Evolutionary conservation across 257 asterid species (phyloP).

Genomic region (Oldenlandia corymbosa): DNA sequence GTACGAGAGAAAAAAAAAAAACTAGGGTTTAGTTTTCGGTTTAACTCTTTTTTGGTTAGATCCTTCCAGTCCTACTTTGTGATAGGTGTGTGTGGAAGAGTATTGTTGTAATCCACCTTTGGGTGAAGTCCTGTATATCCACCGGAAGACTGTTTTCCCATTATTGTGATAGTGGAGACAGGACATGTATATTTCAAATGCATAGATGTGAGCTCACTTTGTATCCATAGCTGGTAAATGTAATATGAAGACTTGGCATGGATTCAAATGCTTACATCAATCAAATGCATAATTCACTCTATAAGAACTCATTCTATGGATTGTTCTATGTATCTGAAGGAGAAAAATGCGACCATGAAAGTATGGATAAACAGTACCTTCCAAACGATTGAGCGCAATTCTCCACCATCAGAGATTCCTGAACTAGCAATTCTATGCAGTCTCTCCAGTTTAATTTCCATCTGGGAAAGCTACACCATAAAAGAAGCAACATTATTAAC

Average conservation of each 20-base stretch:
- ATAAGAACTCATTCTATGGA: no score
- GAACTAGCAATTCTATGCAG: constrained; percentile 21
- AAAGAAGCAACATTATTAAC: no score
- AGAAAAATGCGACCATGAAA: background rate
- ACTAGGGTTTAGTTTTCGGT: no score
- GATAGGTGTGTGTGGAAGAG: no score
- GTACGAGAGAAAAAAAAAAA: no score
- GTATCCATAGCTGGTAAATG: background rate
- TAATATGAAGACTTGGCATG: background rate
- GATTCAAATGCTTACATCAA: background rate
- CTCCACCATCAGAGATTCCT: constrained; percentile 23
- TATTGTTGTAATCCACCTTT: no score
- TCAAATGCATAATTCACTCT: background rate
- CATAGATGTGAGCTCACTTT: background rate
- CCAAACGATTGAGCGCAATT: constrained; percentile 23
- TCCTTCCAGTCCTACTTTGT: no score
- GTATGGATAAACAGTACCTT: constrained; percentile 12
- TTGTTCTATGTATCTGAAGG: background rate
- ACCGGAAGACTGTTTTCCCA: no score
- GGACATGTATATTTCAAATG: background rate
- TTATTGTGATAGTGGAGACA: no score
- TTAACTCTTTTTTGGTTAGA: no score
- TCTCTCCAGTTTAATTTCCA: constrained; percentile 18
- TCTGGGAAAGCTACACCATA: constrained; percentile 20
- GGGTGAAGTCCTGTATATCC: no score